A percentile compares a stretch with the other conserved stretches of the same genome.
Evolutionary conservation across 129 eudicot genomes (phyloP).

Genomic region (Chrysanthemum makinoi): DNA sequence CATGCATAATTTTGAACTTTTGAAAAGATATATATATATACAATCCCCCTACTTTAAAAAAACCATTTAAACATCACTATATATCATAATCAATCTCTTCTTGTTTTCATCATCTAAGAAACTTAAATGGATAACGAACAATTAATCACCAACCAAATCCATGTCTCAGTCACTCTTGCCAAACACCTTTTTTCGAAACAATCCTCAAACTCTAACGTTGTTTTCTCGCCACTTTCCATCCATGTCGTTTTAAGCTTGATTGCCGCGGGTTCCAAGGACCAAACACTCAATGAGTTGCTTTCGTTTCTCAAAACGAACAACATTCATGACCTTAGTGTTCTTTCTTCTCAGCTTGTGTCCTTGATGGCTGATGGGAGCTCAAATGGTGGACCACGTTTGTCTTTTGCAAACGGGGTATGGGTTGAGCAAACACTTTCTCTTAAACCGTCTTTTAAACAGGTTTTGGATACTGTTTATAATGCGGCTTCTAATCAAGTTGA

Average conservation of each 20-base stretch:
- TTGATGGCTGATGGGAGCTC: conserved; percentile 1
- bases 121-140: background rate
- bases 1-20: too few species aligned
- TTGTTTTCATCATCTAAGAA: background rate
- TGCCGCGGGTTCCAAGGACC: background rate
- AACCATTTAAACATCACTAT: too few species aligned
- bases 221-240: conserved; percentile 14
- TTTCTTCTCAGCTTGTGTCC: conserved; percentile 7
- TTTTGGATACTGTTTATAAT: background rate
- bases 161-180: background rate
- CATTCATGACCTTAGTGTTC: background rate
- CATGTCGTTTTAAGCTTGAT: conserved; percentile 5
- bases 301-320: background rate
- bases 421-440: conserved; percentile 3
- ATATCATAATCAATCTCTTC: background rate
- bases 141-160: conserved; percentile 3
- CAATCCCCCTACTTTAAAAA: too few species aligned
- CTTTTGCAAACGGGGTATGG: background rate
- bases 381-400: background rate
- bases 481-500: background rate
- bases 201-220: background rate
- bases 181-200: background rate
- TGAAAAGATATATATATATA: too few species aligned
- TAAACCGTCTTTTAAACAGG: conserved; percentile 11
- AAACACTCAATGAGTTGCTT: background rate